phyloP scores from a whole-genome alignment of 495 filamentous ascomycete species.

The Xylaria bambusicola region DNA sequence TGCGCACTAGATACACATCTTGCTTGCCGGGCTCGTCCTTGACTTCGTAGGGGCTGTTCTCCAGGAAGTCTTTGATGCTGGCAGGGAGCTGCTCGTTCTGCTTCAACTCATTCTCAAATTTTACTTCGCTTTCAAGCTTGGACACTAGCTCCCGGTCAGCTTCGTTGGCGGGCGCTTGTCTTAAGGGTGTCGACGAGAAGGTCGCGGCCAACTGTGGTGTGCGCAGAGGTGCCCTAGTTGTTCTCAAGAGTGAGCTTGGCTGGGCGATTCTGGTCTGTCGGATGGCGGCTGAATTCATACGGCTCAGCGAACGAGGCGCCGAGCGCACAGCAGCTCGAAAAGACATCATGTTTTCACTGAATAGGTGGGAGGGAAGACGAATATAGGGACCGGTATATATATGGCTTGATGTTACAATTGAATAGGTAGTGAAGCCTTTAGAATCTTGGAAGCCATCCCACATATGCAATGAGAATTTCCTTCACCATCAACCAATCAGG shows the following conservation, averaged over 20 bases:
- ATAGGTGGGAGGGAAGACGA: neutral
- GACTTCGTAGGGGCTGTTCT: slow-evolving; percentile 70
- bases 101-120: slow-evolving; percentile 61
- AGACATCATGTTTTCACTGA: slow-evolving; percentile 65
- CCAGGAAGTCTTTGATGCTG: slow-evolving; percentile 71
- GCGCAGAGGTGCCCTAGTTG: slow-evolving; percentile 39
- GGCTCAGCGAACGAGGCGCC: slow-evolving; percentile 66
- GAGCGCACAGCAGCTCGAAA: slow-evolving; percentile 71
- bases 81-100: slow-evolving; percentile 59
- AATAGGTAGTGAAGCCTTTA: too few relatives aligned
- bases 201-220: slow-evolving; percentile 60
- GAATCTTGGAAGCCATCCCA: too few relatives aligned
- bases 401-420: slow-evolving; percentile 18
- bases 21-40: slow-evolving; percentile 79
- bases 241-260: slow-evolving; percentile 36
- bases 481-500: slow-evolving; percentile 22
- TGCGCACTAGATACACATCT: slow-evolving; percentile 80
- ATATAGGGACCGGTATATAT: neutral
- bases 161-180: slow-evolving; percentile 50
- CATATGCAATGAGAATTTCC: slow-evolving; percentile 17
- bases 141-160: slow-evolving; percentile 72
- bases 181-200: slow-evolving; percentile 70
- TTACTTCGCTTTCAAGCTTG: slow-evolving; percentile 77
- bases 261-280: slow-evolving; percentile 46
- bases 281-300: slow-evolving; percentile 57